Base-by-base conservation (phyloP, 2,329 filamentous ascomycete species). In the Colletotrichum falcatum region DNA sequence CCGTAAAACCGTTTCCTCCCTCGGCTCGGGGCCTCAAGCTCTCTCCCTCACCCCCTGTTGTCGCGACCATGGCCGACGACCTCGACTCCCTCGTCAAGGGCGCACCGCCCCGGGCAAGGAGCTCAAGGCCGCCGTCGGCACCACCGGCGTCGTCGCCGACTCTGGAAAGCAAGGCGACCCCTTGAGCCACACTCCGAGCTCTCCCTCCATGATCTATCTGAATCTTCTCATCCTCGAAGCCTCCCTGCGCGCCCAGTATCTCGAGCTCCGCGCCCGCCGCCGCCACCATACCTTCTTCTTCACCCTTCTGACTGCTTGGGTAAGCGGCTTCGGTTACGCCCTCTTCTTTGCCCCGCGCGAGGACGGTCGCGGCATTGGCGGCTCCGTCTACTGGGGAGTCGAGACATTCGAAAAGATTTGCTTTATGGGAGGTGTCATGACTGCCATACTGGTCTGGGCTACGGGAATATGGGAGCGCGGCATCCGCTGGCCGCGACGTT, bases 151-250 rank as follows among this genome's bases (percentile, higher is more conserved):
- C 77, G 74, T 79, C 74, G 79, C 84, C 73, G 75, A 83, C 73
- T 74, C 83, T 75, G 76, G 75, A 75, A 87, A 86, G 75, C 81
- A 84, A 35, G 83, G 83, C 78, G 94, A 97, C 79, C 94, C 94
- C 35, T 88, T 95, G 73, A 91, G 90, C 76, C 90, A 91, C 72
- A 90, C 95, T 20, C 95, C 95, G n/a, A 95, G 93, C 78, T 94
- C 94, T 20, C 95, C 95, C 55, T 94, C 94, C 65, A 96, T 97
- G 85, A 98, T 99, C 78, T 99, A 99, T 83, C 90, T 99, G 77
- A 99, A 99, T 82, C 91, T 99, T 30, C 89, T 99, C 70, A 97
- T 99, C 76, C 93, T 99, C 81, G 96, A 99, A 81, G 94, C 94
- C 59, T 97, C 94, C 6, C 86, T 99, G 44, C 94, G 96, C 74